Conservation (phyloP, 2,329 filamentous ascomycete genomes). For the Verticillium albo-atrum region DNA sequence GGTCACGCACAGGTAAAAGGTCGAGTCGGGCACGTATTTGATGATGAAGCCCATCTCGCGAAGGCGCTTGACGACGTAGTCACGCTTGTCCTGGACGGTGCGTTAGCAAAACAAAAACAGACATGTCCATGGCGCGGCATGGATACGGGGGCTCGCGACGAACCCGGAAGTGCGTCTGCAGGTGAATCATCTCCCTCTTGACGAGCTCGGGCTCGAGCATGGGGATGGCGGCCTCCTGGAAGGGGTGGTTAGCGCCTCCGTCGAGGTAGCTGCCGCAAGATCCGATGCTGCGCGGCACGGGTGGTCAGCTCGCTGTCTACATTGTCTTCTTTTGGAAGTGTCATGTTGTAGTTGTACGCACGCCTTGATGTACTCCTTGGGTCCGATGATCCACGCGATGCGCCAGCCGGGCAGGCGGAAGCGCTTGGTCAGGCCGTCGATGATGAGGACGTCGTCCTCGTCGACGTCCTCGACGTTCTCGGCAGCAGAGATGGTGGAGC, state of each 20-base stretch:
- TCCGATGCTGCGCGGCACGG: constrained; percentile 55
- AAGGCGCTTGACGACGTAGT: constrained; percentile 80
- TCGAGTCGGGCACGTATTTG: constrained; percentile 80
- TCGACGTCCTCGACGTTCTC: constrained; percentile 89
- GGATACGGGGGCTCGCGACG: too few relatives aligned
- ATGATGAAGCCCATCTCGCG: constrained; percentile 83
- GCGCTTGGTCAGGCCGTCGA: constrained; percentile 93
- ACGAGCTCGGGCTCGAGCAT: constrained; percentile 90
- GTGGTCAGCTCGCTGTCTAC: not conserved
- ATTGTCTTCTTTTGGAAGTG: not conserved
- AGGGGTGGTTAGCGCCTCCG: constrained; percentile 89
- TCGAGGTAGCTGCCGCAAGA: constrained; percentile 93
- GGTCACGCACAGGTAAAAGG: constrained; percentile 76
- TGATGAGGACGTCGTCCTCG: constrained; percentile 86
- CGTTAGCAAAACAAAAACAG: too few relatives aligned
- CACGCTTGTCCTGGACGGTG: constrained; percentile 65
- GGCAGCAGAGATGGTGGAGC: constrained; percentile 81
- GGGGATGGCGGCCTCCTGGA: constrained; percentile 87
- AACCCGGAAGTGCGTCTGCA: constrained; percentile 82
- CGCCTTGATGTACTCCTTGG: constrained; percentile 94
- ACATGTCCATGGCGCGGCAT: too few relatives aligned
- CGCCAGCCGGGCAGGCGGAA: constrained; percentile 96
- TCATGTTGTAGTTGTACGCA: constrained; percentile 23
- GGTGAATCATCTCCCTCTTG: constrained; percentile 77
- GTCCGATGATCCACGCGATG: constrained; percentile 92